Evolutionary conservation across 2,329 filamentous ascomycete species (phyloP).

Genomic region (Botrytis fabae): DNA sequence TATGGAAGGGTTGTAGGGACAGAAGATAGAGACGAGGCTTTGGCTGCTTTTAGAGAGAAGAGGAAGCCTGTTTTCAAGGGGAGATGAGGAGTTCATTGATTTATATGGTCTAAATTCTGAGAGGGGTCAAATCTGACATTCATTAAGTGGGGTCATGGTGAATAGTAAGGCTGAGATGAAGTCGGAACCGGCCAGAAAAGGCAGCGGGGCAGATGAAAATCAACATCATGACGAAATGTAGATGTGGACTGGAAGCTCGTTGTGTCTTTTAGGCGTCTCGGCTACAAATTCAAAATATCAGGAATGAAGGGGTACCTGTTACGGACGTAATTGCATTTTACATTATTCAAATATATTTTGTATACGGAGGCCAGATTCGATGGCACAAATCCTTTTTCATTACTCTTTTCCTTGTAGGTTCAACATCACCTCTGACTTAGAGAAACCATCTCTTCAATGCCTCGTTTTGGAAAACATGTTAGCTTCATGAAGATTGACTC

Average conservation of each 20-base stretch:
- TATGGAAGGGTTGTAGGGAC: slow-evolving; percentile 82
- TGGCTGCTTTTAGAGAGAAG: slow-evolving; percentile 81
- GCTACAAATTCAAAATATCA: background rate
- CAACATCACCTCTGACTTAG: background rate
- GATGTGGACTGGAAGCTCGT: background rate
- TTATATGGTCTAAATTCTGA: background rate
- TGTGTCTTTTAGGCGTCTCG: background rate
- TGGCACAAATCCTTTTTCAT: background rate
- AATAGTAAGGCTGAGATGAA: background rate
- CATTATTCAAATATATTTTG: background rate
- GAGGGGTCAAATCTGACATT: background rate
- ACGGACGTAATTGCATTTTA: background rate
- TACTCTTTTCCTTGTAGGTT: background rate
- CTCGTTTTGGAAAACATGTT: background rate
- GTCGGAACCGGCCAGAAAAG: background rate
- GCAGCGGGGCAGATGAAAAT: background rate
- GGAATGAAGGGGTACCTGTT: no score
- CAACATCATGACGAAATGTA: background rate
- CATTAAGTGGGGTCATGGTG: background rate
- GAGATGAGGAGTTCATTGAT: slow-evolving; percentile 25
- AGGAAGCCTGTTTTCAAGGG: slow-evolving; percentile 68
- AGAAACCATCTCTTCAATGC: fast-evolving
- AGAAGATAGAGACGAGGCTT: slow-evolving; percentile 83
- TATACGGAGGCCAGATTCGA: background rate
- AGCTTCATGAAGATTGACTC: background rate